phyloP scores from a whole-genome alignment of 1,284 basidiomycete species.

The Leccinum variabile region DNA sequence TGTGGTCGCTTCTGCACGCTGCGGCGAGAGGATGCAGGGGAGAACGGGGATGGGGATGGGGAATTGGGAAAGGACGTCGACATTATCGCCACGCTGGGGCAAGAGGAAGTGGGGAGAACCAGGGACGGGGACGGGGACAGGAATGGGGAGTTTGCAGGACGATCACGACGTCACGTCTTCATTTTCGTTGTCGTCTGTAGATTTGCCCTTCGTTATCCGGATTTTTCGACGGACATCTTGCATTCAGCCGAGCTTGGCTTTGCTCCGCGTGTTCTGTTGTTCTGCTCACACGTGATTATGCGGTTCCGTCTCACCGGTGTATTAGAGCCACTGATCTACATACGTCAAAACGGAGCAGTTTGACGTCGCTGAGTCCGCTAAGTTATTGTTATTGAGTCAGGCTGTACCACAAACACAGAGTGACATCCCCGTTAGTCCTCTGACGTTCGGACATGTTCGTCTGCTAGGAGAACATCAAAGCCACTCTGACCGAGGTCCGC shows the following conservation, averaged over 20 bases:
- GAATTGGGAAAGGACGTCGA: no score
- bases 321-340: not conserved
- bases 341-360: not conserved
- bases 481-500: conserved; percentile 69
- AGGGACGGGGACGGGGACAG: no score
- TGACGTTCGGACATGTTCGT: conserved; percentile 40
- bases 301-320: conserved; percentile 18
- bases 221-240: no score
- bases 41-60: no score
- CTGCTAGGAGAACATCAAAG: conserved; percentile 65
- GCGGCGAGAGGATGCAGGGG: no score
- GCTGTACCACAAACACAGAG: not conserved
- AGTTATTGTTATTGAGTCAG: not conserved
- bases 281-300: not conserved
- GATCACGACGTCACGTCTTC: no score
- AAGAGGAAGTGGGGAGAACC: no score
- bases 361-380: not conserved
- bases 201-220: no score
- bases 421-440: conserved; percentile 13
- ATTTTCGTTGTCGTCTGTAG: no score
- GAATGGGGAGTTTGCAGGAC: no score
- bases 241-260: not conserved
- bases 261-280: not conserved
- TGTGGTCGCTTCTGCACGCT: no score
- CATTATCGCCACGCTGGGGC: no score